Evolutionary conservation across 1,284 basidiomycete genomes (phyloP), one percentile per base, ranked within the genome.

Genomic region (Tilletia caries): DNA sequence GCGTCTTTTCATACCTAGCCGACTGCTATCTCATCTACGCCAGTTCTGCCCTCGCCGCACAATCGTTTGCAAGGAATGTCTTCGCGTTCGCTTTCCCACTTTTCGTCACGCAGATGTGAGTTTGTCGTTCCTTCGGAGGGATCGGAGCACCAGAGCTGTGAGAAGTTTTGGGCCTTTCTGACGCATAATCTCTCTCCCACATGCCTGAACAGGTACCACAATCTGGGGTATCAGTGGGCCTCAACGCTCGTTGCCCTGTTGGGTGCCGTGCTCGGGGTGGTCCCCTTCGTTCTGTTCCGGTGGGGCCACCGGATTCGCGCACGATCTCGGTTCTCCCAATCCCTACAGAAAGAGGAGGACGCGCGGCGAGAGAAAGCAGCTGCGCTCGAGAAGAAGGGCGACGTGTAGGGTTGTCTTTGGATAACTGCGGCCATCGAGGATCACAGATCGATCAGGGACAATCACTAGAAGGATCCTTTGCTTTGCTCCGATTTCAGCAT

Each of bases 131-230:
- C 37, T 41, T 41, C 10, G 10, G 37, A 41, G 37, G 37, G 10
- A 41, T 15, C 15, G 15, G 1, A 41, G 8, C 10, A 15, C 37
- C 37, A 10, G 37, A 18, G 64, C n/a, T n/a, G n/a, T n/a, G n/a
- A n/a, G n/a, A n/a, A n/a, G n/a, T n/a, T n/a, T n/a, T n/a, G n/a
- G n/a, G n/a, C n/a, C n/a, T n/a, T 20, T 13, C 50, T 32, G 86
- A n/a, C 84, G 88, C 12, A 90, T 1, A 27, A 6, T 3, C 32
- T 13, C 18, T 62, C 6, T 33, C 34, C 58, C 20, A 34, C 29
- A 3, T 15, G 71, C 32, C 67, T 67, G 43, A 44, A 68, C 15
- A 76, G 78, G 74, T 82, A 82, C 70, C 29, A 69, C 44, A 71
- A 74, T 54, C 67, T 82, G 0, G 72, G 71, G 25, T 78, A 78